These are phyloP conservation scores for Amniculicola lignicola DNA, from an alignment of 495 filamentous ascomycete species.

Conservation along the genomic window DNA sequence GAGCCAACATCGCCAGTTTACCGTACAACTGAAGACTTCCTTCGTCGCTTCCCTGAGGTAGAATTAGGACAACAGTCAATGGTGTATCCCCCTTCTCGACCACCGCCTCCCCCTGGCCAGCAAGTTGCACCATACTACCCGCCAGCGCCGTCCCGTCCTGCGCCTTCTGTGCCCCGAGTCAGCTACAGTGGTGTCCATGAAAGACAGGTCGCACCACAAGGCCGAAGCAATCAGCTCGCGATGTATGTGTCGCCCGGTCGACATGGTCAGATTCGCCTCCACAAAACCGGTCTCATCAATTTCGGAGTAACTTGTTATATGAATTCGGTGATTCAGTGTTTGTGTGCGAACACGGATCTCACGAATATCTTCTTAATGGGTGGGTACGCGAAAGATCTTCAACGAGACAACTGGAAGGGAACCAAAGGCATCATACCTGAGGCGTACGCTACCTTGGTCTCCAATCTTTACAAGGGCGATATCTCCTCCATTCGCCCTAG, in stretches of 20 bases:
- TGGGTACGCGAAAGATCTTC: conserved; percentile 43
- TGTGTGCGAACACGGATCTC: conserved; percentile 72
- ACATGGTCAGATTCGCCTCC: conserved; percentile 48
- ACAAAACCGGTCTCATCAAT: conserved; percentile 71
- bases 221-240: conserved; percentile 45
- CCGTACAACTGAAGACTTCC: conserved; percentile 68
- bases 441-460: conserved; percentile 69
- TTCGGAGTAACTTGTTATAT: conserved; percentile 84
- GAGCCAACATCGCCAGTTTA: conserved; percentile 48
- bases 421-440: conserved; percentile 76
- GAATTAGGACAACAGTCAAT: conserved; percentile 71
- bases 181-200: conserved; percentile 89
- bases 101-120: conserved; percentile 2
- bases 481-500: conserved; percentile 53
- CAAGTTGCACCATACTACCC: conserved; percentile 26
- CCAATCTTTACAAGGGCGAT: conserved; percentile 66
- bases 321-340: conserved; percentile 80
- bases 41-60: conserved; percentile 77
- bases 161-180: conserved; percentile 76
- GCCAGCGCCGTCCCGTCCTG: conserved; percentile 49
- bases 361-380: conserved; percentile 65
- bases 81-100: conserved; percentile 44
- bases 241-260: conserved; percentile 47
- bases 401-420: conserved; percentile 60
- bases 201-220: conserved; percentile 50